Base-by-base conservation (phyloP, 352 stramenopile species). In the Phytopythium kandeliae region DNA sequence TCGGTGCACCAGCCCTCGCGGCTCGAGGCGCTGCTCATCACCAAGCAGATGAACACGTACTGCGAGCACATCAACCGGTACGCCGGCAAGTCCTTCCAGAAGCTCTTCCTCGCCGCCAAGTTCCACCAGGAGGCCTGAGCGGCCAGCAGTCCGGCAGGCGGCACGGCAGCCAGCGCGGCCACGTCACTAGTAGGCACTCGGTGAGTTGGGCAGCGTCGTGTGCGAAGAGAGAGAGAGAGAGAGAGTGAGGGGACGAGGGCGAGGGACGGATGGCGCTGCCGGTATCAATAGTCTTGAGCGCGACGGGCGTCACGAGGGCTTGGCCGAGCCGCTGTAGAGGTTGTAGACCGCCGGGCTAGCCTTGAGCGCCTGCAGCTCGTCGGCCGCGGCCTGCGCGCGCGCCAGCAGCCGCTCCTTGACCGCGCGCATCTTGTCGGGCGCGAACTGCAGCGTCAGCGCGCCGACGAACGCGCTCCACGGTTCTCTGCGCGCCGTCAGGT, bases 31-130 rank as follows among this genome's bases (percentile, higher is more conserved):
- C 80, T 96, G 42, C 65, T 96, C 38, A 92, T 94, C 67, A 92
- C 81, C 54, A 95, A 95, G 69, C 87, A 96, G 72, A 95, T 96
- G 75, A 92, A 93, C 70, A 92, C 81, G 70, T 96, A 96, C 78
- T 96, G 85, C 64, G 80, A 96, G 62, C 83, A 95, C 71, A 92
- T 96, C 65, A 96, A 96, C 70, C 79, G 80, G 47, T 96, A 95
- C 67, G 76, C 85, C 43, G 86, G 85, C 61, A 92, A 92, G 62
- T 92, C 79, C 24, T 96, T 96, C 69, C 77, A 93, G 66, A 96
- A 96, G 68, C 76, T 96, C 22, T 96, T 96, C 61, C 59, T 96
- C 51, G 85, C 86, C 42, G 72, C 81, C 54, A 90, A 90, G 64
- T 85, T 96, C 63, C 87, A 96, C 71, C 72, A 93, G 71, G 71